Evolutionary conservation across 1,139 yeast species (phyloP), one percentile per base, ranked within the genome.

Genomic region (Pichia norvegensis): DNA sequence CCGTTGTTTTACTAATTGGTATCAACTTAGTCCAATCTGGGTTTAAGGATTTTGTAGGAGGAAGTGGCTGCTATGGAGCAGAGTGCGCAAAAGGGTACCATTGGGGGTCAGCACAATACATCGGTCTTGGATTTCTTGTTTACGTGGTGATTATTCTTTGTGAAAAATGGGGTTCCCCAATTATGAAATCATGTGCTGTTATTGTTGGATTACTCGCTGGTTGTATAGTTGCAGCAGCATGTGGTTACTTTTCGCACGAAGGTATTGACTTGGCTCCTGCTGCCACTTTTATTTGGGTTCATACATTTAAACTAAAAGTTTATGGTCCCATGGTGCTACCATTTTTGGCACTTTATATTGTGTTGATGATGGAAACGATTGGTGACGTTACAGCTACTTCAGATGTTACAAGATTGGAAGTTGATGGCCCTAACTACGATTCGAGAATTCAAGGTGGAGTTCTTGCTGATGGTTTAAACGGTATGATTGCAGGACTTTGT

Each of bases 381-480:
- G 96, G 96, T 62, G 96, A 87, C 63, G 79, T 87, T 56, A 86
- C 95, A 36, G 96, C 96, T 23, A 85, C 95, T 29, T 80, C 86
- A 46, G 97, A 88, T 64, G 96, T 87, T 29, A 83, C 95, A 10
- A 73, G 94, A 60, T 70, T 83, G 52, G 87, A 81, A 49, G 86
- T 86, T 48, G 88, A 83, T 59, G 96, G 96, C 51, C 79, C 76
- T 41, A 60, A 72, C 29, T 87, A 83, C 64, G 95, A 87, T 58
- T 77, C 90, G 23, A 74, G 97, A 63, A 74, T 88, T 54, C 96
- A 88, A 68, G 96, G 96, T 56, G 97, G 96, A 64, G 74, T 88
- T 41, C 72, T 87, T 44, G 94, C 94, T 29, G 95, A 87, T 63
- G 84, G 85, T 47, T 54, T 80, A 52, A 80, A 76, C 60, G 92